Percentiles rank a stretch among this genome's conserved stretches.
These are phyloP conservation scores for Amphibolis antarctica DNA, from an alignment of 106 monocot species.

Conservation along the genomic window DNA sequence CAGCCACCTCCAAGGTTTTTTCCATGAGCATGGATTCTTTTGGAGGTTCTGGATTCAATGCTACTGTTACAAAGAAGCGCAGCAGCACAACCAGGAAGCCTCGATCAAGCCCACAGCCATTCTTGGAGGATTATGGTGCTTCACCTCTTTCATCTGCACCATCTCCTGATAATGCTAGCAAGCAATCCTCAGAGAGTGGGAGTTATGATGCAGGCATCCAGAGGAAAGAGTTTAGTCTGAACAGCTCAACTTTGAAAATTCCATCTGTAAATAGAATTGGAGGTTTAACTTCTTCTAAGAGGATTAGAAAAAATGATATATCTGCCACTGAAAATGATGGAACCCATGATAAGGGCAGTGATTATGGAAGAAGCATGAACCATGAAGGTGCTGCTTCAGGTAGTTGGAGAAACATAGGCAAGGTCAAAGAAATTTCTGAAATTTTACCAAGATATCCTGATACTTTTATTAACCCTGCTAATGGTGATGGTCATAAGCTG, in stretches of 20 bases:
- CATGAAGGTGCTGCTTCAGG: too few relatives aligned
- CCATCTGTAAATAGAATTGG: constrained; percentile 31
- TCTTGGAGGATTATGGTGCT: constrained; percentile 23
- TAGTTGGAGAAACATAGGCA: constrained; percentile 16
- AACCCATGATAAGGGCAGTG: constrained; percentile 17
- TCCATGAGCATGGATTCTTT: constrained; percentile 35
- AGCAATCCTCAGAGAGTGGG: constrained; percentile 28
- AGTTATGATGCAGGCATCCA: constrained; percentile 13
- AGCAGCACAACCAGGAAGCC: constrained; percentile 37
- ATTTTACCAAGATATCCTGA: constrained; percentile 14
- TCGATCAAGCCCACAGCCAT: constrained; percentile 24
- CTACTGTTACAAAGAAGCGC: constrained; percentile 33
- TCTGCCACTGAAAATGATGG: constrained; percentile 21
- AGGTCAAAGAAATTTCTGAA: constrained; percentile 20
- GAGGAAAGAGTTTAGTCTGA: constrained; percentile 42
- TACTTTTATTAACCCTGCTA: constrained; percentile 1
- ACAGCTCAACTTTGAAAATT: constrained; percentile 15
- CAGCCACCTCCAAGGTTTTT: neutral
- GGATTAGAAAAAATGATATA: constrained; percentile 24
- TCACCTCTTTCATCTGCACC: constrained; percentile 46
- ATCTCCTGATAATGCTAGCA: constrained; percentile 44
- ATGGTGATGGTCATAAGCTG: constrained; percentile 4
- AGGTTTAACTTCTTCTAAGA: constrained; percentile 17
- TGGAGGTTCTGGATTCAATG: constrained; percentile 24
- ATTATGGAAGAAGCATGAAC: constrained; percentile 7